phyloP scores from a whole-genome alignment of 192 early-diverging fungal species.

The Rhizophagus clarus region DNA sequence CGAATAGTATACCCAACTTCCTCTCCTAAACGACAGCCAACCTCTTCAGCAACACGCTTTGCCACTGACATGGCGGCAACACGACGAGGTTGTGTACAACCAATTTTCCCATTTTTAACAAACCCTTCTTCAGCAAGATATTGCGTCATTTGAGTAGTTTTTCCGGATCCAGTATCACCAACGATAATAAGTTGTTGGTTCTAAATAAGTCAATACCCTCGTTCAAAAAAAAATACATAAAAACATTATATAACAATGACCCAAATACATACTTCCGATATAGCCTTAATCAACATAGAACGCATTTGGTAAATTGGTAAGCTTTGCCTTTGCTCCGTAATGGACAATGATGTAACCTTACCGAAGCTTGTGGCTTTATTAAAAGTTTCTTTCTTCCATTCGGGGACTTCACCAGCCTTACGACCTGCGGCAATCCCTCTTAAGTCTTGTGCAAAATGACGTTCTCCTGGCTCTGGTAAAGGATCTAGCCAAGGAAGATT shows the following conservation, averaged over 20 bases:
- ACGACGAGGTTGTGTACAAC: slow-evolving; percentile 98
- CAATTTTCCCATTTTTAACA: slow-evolving; percentile 83
- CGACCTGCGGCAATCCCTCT: slow-evolving; percentile 66
- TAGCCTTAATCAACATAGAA: slow-evolving; percentile 75
- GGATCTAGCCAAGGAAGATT: slow-evolving; percentile 93
- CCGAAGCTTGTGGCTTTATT: slow-evolving; percentile 91
- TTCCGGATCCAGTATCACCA: slow-evolving; percentile 97
- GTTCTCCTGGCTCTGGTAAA: slow-evolving; percentile 84
- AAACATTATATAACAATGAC: neutral
- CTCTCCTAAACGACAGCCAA: slow-evolving; percentile 87
- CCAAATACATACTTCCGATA: slow-evolving; percentile 52
- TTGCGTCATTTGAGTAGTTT: slow-evolving; percentile 99
- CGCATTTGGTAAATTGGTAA: slow-evolving; percentile 89
- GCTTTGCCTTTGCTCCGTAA: slow-evolving; percentile 82
- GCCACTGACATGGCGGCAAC: slow-evolving; percentile 99
- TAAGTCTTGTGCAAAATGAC: slow-evolving; percentile 94
- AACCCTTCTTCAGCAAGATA: slow-evolving; percentile 98
- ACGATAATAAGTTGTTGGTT: slow-evolving; percentile 84
- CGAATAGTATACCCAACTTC: slow-evolving; percentile 98
- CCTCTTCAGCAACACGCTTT: slow-evolving; percentile 96
- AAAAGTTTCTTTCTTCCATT: slow-evolving; percentile 87
- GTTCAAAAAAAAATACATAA: neutral
- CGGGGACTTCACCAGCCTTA: slow-evolving; percentile 74
- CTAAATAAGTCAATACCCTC: slow-evolving; percentile 3
- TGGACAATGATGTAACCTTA: slow-evolving; percentile 79